Conservation (phyloP, 2,329 filamentous ascomycete species). For the Aureobasidium sp. region DNA sequence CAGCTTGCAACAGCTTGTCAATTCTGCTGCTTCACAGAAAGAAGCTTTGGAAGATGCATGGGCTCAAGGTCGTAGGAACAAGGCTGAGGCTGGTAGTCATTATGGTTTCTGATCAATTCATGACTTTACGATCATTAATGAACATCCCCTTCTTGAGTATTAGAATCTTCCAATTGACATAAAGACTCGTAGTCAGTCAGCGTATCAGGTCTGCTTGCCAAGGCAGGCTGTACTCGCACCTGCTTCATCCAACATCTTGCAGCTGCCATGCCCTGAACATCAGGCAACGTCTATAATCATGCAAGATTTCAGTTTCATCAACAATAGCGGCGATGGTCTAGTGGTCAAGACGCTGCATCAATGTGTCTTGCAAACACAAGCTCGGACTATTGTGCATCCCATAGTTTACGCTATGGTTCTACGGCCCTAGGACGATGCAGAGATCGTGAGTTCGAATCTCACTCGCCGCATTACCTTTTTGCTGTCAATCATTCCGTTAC, state of each 20-base stretch:
- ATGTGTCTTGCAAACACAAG: not conserved
- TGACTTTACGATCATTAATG: not conserved
- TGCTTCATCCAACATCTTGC: not conserved
- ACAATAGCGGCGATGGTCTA: not conserved
- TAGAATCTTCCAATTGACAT: not conserved
- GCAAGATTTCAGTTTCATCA: not conserved
- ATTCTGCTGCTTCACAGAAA: conserved; percentile 69
- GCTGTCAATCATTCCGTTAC: not conserved
- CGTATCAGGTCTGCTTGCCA: not conserved
- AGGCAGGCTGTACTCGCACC: not conserved
- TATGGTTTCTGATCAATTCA: conserved; percentile 55
- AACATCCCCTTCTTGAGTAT: not conserved
- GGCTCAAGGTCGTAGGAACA: conserved; percentile 67
- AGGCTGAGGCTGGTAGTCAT: conserved; percentile 55
- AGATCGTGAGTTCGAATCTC: conserved; percentile 1
- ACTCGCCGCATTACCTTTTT: not conserved
- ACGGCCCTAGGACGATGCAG: not conserved
- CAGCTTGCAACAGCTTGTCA: conserved; percentile 78
- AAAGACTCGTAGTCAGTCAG: not conserved
- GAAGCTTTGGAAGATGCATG: conserved; percentile 91
- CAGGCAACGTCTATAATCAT: not conserved
- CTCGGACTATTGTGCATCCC: not conserved
- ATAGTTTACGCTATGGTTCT: not conserved
- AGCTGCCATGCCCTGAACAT: not conserved
- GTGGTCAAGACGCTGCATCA: not conserved